A percentile compares a stretch with the other conserved stretches of the same genome.
Conservation (phyloP, 148 eudicot species). For the Heliamphora exappendiculata region DNA sequence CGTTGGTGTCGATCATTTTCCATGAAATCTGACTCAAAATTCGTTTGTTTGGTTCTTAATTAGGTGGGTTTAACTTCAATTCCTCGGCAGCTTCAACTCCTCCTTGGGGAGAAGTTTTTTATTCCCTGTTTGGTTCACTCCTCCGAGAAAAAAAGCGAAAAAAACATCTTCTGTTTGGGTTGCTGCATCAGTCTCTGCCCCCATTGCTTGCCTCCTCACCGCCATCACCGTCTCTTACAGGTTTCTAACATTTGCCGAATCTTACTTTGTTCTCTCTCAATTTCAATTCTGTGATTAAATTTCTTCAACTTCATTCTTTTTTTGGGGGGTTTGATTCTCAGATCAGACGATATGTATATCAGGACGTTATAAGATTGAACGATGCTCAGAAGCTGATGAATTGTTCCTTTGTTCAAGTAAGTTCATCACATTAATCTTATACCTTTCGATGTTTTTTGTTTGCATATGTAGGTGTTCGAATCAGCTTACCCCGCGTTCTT, state of each 20-base stretch:
- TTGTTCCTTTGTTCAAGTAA: slow-evolving; percentile 42
- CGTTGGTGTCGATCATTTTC: not conserved
- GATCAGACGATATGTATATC: slow-evolving; percentile 55
- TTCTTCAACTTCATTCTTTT: not conserved
- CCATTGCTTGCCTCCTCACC: slow-evolving; percentile 39
- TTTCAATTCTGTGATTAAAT: not conserved
- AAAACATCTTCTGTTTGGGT: slow-evolving; percentile 45
- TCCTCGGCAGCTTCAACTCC: slow-evolving; percentile 33
- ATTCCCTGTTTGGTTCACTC: slow-evolving; percentile 37
- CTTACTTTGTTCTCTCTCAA: not conserved
- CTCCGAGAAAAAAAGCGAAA: slow-evolving; percentile 29
- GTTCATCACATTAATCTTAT: not conserved
- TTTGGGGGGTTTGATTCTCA: slow-evolving; percentile 4
- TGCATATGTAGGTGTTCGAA: too few species aligned
- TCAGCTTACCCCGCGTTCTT: too few species aligned
- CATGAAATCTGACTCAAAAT: not conserved
- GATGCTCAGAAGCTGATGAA: slow-evolving; percentile 40
- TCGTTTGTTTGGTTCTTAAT: not conserved
- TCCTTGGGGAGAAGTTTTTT: slow-evolving; percentile 41
- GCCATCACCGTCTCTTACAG: slow-evolving; percentile 36
- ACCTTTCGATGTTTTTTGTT: not conserved
- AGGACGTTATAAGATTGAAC: slow-evolving; percentile 37
- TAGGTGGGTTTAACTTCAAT: slow-evolving; percentile 33
- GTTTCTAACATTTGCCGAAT: slow-evolving; percentile 3
- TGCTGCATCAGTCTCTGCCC: slow-evolving; percentile 40